These are phyloP conservation scores for Rhodomyrtus psidioides DNA, from an alignment of 441 rosid species.

Conservation along the genomic window DNA sequence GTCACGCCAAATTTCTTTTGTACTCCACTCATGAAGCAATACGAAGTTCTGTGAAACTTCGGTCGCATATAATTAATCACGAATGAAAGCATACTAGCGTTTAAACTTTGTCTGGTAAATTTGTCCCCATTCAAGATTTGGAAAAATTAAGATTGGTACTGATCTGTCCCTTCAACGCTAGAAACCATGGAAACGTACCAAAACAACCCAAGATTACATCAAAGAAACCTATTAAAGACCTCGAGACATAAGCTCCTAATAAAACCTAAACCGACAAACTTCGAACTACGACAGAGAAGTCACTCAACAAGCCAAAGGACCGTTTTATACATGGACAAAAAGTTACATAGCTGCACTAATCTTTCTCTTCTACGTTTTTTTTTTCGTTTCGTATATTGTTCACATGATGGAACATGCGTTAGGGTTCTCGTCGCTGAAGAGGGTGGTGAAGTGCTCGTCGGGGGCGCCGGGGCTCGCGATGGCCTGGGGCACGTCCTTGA, in stretches of 20 bases:
- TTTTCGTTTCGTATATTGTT: background rate
- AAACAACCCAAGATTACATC: background rate
- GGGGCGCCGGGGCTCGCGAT: background rate
- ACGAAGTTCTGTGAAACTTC: background rate
- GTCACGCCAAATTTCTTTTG: background rate
- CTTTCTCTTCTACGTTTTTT: background rate
- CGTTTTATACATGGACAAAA: background rate
- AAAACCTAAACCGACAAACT: background rate
- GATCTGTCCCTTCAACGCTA: background rate
- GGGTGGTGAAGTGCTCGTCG: background rate
- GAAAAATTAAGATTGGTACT: background rate
- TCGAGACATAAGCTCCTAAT: background rate
- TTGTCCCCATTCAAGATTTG: background rate
- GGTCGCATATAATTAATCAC: background rate
- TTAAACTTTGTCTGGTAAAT: background rate
- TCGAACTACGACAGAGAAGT: background rate
- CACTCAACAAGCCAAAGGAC: background rate
- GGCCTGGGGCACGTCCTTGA: constrained; percentile 1
- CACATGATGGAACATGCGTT: constrained; percentile 6
- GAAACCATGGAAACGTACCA: background rate
- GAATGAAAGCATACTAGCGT: background rate
- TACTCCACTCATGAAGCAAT: background rate
- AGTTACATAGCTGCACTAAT: background rate
- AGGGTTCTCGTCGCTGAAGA: constrained; percentile 9
- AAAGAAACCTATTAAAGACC: too few relatives aligned